phyloP scores from a whole-genome alignment of 23 red algal genomes.

The Chondrus crispus region DNA sequence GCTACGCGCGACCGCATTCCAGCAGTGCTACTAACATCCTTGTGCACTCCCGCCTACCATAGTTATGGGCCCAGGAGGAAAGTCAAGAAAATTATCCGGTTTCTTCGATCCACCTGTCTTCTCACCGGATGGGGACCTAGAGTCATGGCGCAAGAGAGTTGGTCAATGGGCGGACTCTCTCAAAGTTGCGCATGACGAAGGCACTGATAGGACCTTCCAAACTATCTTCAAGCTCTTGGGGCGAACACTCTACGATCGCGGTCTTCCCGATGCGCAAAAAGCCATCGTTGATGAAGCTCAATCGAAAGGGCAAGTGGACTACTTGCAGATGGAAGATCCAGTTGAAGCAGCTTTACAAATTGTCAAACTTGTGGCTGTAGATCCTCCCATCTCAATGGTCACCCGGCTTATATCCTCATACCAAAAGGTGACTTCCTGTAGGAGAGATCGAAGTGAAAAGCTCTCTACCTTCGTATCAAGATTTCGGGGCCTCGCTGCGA shows the following conservation, averaged over 20 bases:
- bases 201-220: not conserved
- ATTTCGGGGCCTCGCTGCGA: not conserved
- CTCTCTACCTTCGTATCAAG: not conserved
- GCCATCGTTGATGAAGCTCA: not conserved
- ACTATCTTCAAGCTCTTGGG: not conserved
- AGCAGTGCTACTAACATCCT: not conserved
- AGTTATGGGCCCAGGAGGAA: slow-evolving; percentile 1
- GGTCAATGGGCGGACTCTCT: not conserved
- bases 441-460: not conserved
- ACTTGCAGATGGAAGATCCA: not conserved
- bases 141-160: not conserved
- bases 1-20: no score
- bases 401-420: not conserved
- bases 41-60: not conserved
- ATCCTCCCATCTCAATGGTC: not conserved
- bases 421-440: not conserved
- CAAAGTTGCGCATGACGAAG: not conserved
- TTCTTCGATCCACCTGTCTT: not conserved
- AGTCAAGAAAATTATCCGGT: not conserved
- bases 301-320: not conserved
- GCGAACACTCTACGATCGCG: not conserved
- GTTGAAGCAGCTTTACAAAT: not conserved
- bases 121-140: not conserved
- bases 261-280: not conserved
- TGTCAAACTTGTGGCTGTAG: not conserved